Evolutionary conservation across 2,329 filamentous ascomycete genomes (phyloP), one percentile per base, ranked within the genome.

Genomic region (Microcera coccophila): DNA sequence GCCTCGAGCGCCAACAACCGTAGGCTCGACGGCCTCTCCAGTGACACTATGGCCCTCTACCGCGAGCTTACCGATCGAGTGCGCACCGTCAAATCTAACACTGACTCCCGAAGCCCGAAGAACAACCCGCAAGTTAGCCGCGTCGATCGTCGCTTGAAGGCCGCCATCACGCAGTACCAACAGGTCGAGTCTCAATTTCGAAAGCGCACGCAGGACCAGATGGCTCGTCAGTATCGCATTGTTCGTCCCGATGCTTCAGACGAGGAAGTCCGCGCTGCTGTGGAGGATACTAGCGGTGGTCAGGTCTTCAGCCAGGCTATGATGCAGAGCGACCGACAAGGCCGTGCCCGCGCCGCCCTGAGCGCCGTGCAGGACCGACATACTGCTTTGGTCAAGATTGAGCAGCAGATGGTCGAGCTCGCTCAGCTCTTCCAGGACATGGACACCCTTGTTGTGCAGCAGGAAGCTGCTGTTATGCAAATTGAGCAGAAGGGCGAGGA

Each of bases 241-340:
- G 90, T 93, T 42, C 79, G 82, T 51, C 87, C 90, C 17, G 83
- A 95, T 44, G 88, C 88, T 3, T 78, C 80, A 20, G 87, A 93
- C 41, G 73, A 76, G 33, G 90, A 97, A 65, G 81, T 96, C 20
- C 76, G 78, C 45, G 79, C 84, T 44, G 89, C 87, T 14, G 85
- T 90, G 1, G 81, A 91, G 59, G 82, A 88, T 57, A 76, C 78
- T 54, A 76, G 70, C 12, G 78, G 84, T 52, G 81, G 82, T 40
- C 88, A 94, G 66, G 84, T 95, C 54, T 97, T 97, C 70, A 83
- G 85, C 62, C 87, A 94, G 65, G 87, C 89, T 44, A 76, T 96
- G 59, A 80, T 94, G 73, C 81, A 84, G 69, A 87, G 82, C 63
- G 85, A 85, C 67, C 84, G 88, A 60, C 81, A 82, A 62, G 87